Evolutionary conservation across 306 rosid genomes (phyloP), one percentile per base, ranked within the genome.

Genomic region (Gastrolobium villosum): DNA sequence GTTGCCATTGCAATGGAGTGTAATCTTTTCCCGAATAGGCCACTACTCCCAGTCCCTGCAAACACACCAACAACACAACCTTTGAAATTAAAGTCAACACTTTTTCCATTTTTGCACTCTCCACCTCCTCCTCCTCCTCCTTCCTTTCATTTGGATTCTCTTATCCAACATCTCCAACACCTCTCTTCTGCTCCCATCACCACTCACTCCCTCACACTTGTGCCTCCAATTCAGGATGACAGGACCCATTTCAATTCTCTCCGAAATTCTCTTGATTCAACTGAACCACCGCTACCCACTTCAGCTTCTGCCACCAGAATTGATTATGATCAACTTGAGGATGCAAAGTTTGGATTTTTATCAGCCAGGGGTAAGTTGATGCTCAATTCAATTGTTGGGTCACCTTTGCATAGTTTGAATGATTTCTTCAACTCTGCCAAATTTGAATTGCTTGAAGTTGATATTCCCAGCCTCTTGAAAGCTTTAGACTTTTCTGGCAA

Each of bases 401-500:
- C 67, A 28, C 86, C 94, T 57, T 75, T 93, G 75, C 62, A 85
- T 76, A 37, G 86, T 54, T 89, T 93, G 75, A 81, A 74, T 83
- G 83, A 70, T 32, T 87, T 82, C 48, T 88, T 91, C 67, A 79
- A 87, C 83, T 86, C 91, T 59, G 77, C 46, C 0, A 84, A 90
- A 80, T 70, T 39, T 65, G 98, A 96, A 70, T 88, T 96, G 79
- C 76, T 86, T 67, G 87, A 86, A 72, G 81, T 85, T 81, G 99
- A 96, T 80, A 81, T 93, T 76, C 78, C 78, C 36, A 78, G 96
- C 77, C 83, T 96, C 15, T 78, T 93, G 91, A 96, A 86, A 62
- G 99, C 88, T 30, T 79, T 96, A 37, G 98, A 89, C 57, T 77
- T 90, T 67, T 96, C 94, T 40, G 98, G 97, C 6, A 85, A 88